Evolutionary conservation across 495 filamentous ascomycete genomes (phyloP).

Genomic region (Penicillium bovifimosum): DNA sequence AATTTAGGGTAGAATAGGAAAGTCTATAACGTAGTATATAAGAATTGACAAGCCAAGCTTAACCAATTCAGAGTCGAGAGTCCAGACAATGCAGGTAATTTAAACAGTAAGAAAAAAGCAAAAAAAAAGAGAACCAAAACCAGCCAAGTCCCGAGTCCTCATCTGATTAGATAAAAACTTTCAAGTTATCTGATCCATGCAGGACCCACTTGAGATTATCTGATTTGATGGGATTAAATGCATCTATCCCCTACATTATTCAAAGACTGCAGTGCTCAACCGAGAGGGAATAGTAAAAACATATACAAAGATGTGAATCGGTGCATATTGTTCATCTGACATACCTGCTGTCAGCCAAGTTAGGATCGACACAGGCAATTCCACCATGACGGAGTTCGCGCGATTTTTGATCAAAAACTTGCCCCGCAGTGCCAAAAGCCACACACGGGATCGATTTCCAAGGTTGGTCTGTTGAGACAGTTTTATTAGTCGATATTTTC

Average conservation of each 20-base stretch:
- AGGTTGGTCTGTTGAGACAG: not conserved
- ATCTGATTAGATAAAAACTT: conserved; percentile 32
- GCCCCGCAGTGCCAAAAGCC: not conserved
- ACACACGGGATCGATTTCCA: not conserved
- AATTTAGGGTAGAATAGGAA: not conserved
- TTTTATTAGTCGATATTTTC: not conserved
- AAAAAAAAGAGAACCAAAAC: not conserved
- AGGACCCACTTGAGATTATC: conserved; percentile 15
- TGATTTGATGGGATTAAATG: not conserved
- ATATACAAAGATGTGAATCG: too few relatives aligned
- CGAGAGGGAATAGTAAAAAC: too few relatives aligned
- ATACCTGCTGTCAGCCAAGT: not conserved
- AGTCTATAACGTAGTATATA: too few relatives aligned
- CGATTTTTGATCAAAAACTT: not conserved
- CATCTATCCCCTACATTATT: too few relatives aligned
- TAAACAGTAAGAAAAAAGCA: not conserved
- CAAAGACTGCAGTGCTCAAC: not conserved
- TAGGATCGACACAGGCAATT: not conserved
- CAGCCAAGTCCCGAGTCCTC: conserved; percentile 2
- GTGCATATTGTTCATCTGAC: not conserved
- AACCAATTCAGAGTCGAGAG: too few relatives aligned
- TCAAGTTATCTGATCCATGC: conserved; percentile 33
- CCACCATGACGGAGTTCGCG: not conserved
- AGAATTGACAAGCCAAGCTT: too few relatives aligned
- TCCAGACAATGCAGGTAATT: too few relatives aligned